Conservation (phyloP, 768 basidiomycete genomes). For the Trametes maxima region DNA sequence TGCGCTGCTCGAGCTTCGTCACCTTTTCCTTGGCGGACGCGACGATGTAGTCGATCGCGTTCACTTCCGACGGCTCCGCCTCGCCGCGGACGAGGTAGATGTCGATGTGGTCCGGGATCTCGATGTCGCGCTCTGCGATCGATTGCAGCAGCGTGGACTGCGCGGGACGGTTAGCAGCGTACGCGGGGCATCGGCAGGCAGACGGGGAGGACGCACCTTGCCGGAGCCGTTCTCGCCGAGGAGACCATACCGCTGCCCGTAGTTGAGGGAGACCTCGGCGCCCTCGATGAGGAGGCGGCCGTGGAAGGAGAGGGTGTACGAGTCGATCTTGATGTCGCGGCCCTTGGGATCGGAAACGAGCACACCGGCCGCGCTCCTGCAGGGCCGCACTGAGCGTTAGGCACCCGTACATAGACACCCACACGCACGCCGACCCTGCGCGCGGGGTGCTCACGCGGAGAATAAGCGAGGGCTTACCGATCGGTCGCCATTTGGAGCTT, state of each 20-base stretch:
- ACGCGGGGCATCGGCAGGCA: neutral
- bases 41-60: slow-evolving; percentile 97
- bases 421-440: slow-evolving; percentile 7
- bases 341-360: slow-evolving; percentile 90
- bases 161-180: neutral
- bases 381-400: slow-evolving; percentile 6
- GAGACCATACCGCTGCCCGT: slow-evolving; percentile 92
- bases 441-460: too few species aligned
- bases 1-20: slow-evolving; percentile 87
- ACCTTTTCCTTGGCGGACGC: slow-evolving; percentile 92
- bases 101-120: slow-evolving; percentile 93
- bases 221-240: slow-evolving; percentile 98
- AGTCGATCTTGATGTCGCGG: slow-evolving; percentile 97
- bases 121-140: slow-evolving; percentile 92
- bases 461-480: slow-evolving; percentile 50
- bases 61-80: slow-evolving; percentile 92
- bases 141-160: slow-evolving; percentile 97
- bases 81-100: slow-evolving; percentile 97
- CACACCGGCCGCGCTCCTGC: slow-evolving; percentile 88
- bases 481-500: slow-evolving; percentile 90
- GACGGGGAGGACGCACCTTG: slow-evolving; percentile 61
- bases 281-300: slow-evolving; percentile 79
- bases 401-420: neutral
- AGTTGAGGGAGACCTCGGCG: slow-evolving; percentile 79
- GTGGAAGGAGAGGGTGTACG: slow-evolving; percentile 96